Base-by-base conservation (phyloP, 371 early-diverging fungal genomes). In the Sporodiniella umbellata region DNA sequence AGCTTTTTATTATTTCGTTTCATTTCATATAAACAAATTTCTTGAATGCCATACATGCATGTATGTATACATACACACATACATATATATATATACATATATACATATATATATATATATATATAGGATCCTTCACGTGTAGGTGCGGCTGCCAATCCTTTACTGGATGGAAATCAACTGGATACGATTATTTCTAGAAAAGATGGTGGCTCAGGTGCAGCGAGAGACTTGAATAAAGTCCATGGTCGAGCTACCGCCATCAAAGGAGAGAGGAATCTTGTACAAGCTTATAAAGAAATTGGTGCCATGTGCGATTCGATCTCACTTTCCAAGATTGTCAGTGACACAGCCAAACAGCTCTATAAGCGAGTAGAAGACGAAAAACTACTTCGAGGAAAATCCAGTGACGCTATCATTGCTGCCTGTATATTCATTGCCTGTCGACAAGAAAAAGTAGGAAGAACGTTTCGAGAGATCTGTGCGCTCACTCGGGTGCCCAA, bases 351-450 rank as follows among this genome's bases (percentile, higher is more conserved):
- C 33, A 99, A 98, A 66, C 93, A 94, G 65, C 72, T 96, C 22
- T 99, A 93, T 72, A 96, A 96, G 67, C 80, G 85, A 25, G 88
- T 84, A 4, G 87, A 88, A 56, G 93, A 94, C 45, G 93, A 93
- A 40, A 95, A 96, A 60, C 52, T 95, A 30, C 65, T 94, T 18
- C 84, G 88, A 38, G 95, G 97, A 37, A 98, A 98, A 73, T 86
- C 85, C 21, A 84, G 83, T 37, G 94, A 98, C 53, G 92, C 90
- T 11, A 83, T 98, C 48, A 92, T 95, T 66, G 99, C 98, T 4
- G 97, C 98, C 2, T 98, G 98, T 68, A 92, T 99, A 57, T 96
- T 93, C 54, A 88, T 98, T 53, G 99, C 99, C 8, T 99, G 99
- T 72, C 84, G 95, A 33, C 86, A 94, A 58, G 91, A 95, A 56